Evolutionary conservation across 371 early-diverging fungal genomes (phyloP).

Genomic region (Mucor irregularis): DNA sequence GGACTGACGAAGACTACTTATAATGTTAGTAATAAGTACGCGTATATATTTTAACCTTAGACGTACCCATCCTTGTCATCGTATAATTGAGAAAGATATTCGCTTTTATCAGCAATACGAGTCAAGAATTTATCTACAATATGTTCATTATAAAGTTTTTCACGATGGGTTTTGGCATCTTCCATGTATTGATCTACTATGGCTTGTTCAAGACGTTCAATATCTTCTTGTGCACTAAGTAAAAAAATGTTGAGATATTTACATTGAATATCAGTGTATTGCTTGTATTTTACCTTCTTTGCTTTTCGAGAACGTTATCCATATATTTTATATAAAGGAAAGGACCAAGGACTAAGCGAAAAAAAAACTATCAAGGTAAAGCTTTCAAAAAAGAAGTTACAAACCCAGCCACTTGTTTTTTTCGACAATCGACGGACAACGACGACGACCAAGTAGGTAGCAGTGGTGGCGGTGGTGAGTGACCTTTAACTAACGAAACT

Average conservation of each 20-base stretch:
- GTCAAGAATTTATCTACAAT: slow-evolving; percentile 73
- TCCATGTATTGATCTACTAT: slow-evolving; percentile 80
- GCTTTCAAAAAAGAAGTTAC: too few relatives aligned
- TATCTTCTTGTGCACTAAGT: slow-evolving; percentile 79
- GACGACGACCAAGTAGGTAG: too few relatives aligned
- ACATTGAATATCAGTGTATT: not conserved
- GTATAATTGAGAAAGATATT: slow-evolving; percentile 64
- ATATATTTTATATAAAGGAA: too few relatives aligned
- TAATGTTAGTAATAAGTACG: not conserved
- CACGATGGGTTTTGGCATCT: slow-evolving; percentile 77
- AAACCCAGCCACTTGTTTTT: not conserved
- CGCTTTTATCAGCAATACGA: slow-evolving; percentile 68
- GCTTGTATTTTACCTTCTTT: slow-evolving; percentile 50
- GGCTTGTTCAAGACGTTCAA: slow-evolving; percentile 90
- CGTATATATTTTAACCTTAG: not conserved
- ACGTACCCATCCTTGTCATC: slow-evolving; percentile 74
- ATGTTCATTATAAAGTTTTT: slow-evolving; percentile 83
- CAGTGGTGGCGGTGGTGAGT: too few relatives aligned
- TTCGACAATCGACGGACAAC: too few relatives aligned
- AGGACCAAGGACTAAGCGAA: too few relatives aligned
- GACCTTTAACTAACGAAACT: not conserved
- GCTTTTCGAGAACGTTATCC: slow-evolving; percentile 73
- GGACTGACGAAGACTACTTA: slow-evolving; percentile 57
- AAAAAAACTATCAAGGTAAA: too few relatives aligned
- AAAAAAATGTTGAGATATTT: too few relatives aligned